Evolutionary conservation across 305 asterid genomes (phyloP).

Genomic region (Fraxinus sp.): DNA sequence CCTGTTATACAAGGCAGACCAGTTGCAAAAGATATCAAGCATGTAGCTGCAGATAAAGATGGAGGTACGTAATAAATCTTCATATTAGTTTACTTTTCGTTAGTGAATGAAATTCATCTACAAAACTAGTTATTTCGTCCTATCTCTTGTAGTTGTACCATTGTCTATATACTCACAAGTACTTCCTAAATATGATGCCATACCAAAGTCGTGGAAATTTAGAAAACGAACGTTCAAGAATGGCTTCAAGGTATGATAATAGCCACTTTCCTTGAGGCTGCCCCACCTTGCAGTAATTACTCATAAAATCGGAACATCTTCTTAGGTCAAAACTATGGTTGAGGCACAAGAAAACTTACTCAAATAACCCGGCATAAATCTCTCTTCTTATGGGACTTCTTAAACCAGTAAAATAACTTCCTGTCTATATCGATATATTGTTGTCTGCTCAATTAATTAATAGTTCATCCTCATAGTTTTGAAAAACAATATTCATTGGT

Average conservation of each 20-base stretch:
- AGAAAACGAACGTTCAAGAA: background rate
- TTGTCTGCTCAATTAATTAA: background rate
- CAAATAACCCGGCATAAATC: background rate
- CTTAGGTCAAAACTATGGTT: background rate
- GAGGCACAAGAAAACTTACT: background rate
- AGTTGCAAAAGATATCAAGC: background rate
- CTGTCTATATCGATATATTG: background rate
- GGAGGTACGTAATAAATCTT: background rate
- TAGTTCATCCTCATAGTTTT: background rate
- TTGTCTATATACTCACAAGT: background rate
- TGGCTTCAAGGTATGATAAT: background rate
- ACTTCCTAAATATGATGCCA: background rate
- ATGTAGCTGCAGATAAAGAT: background rate
- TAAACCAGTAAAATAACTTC: background rate
- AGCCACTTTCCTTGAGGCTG: background rate
- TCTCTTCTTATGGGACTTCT: background rate
- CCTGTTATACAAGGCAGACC: background rate
- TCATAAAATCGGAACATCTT: background rate
- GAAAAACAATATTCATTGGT: background rate
- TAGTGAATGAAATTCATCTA: background rate
- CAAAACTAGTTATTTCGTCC: background rate
- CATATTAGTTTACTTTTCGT: background rate
- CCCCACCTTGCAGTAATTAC: background rate
- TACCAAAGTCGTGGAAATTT: background rate
- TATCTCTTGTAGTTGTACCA: background rate